A percentile compares a stretch with the other conserved stretches of the same genome.
These are phyloP conservation scores for Skeletonema potamos DNA, from an alignment of 108 stramenopile genomes.

Conservation along the genomic window DNA sequence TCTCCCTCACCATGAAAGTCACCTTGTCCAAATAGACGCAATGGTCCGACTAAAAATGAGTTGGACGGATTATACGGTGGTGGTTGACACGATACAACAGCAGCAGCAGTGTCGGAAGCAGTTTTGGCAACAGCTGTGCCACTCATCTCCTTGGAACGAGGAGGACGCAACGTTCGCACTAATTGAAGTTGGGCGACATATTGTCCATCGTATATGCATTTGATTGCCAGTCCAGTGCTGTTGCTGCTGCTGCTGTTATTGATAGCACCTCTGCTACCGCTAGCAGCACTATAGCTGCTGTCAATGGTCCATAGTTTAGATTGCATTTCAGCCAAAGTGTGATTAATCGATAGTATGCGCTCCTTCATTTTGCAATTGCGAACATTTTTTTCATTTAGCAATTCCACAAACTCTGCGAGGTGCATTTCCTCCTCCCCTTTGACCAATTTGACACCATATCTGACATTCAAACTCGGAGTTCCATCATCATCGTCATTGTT, in stretches of 20 bases:
- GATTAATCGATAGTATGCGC: conserved; percentile 35
- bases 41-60: conserved; percentile 55
- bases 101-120: neutral
- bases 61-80: conserved; percentile 54
- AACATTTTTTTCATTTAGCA: neutral
- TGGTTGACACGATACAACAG: conserved; percentile 31
- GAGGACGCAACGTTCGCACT: conserved; percentile 57
- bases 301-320: neutral
- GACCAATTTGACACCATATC: conserved; percentile 44
- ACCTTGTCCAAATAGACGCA: conserved; percentile 40
- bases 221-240: conserved; percentile 6
- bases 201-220: conserved; percentile 26
- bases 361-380: neutral
- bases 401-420: conserved; percentile 22
- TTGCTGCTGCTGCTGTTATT: neutral
- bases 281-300: neutral
- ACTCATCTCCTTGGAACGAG: conserved; percentile 43
- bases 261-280: neutral
- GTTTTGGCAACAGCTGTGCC: neutral
- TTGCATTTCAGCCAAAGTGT: conserved; percentile 41
- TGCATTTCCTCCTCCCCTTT: neutral
- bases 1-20: conserved; percentile 39
- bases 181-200: conserved; percentile 60
- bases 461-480: conserved; percentile 3
- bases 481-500: neutral